Conservation (phyloP, 257 asterid genomes). For the Leptodermis oblonga region DNA sequence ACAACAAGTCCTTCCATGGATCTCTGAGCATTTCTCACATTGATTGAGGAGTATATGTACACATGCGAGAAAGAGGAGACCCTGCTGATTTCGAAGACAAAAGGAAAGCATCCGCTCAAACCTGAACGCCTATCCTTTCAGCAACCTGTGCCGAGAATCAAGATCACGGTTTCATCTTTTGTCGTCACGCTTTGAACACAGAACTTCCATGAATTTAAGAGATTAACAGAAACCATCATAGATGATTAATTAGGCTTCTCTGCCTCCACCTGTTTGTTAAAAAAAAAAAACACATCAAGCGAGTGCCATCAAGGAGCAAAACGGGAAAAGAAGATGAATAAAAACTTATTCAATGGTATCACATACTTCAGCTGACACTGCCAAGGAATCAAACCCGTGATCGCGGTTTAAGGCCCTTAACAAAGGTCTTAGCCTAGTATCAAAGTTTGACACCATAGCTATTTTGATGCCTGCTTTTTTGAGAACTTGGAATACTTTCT, state of each 20-base stretch:
- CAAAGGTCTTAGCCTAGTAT: conserved; percentile 82
- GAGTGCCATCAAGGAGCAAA: background rate
- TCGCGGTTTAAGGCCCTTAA: conserved; percentile 83
- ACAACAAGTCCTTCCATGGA: background rate
- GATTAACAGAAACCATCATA: background rate
- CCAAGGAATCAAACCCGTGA: conserved; percentile 97
- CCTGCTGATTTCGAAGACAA: background rate
- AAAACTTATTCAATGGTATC: background rate
- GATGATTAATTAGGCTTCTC: conserved; percentile 72
- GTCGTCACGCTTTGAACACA: background rate
- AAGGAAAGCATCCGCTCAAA: conserved; percentile 29
- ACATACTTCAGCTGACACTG: conserved; percentile 95
- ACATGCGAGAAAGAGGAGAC: background rate
- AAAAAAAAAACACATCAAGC: background rate
- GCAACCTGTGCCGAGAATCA: conserved; percentile 85
- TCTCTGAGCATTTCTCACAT: conserved; percentile 8
- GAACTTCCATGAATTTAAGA: too few species aligned
- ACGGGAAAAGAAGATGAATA: background rate
- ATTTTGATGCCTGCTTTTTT: conserved; percentile 74
- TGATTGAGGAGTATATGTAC: conserved; percentile 23
- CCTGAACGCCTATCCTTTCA: conserved; percentile 75
- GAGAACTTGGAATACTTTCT: conserved; percentile 73
- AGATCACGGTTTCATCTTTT: background rate
- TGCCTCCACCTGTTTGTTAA: conserved; percentile 85
- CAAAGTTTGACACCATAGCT: conserved; percentile 91